Conservation (phyloP, 2,329 filamentous ascomycete species). For the Fusarium nisikadoi region DNA sequence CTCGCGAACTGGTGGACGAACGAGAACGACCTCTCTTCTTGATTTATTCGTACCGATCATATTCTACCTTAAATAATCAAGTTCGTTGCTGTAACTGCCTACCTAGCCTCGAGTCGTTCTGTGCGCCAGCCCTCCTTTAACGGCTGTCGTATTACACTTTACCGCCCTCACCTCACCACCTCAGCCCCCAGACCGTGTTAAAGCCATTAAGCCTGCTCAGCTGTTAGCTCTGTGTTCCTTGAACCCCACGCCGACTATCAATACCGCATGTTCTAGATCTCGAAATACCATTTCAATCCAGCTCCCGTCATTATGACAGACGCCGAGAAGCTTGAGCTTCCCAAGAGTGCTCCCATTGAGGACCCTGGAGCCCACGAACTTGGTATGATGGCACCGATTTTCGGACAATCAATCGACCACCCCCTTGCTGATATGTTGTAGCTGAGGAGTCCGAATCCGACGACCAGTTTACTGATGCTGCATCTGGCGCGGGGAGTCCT, state of each 20-base stretch:
- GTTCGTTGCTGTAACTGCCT: not conserved
- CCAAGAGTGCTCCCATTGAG: constrained; percentile 49
- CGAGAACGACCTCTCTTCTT: constrained; percentile 31
- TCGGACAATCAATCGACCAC: not conserved
- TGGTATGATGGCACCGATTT: constrained; percentile 51
- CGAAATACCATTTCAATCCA: constrained; percentile 9
- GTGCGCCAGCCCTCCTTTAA: not conserved
- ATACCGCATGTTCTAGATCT: constrained; percentile 35
- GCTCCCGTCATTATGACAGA: constrained; percentile 43
- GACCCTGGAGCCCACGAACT: constrained; percentile 71
- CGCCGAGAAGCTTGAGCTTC: constrained; percentile 47
- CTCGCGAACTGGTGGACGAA: constrained; percentile 16
- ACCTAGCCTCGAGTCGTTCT: not conserved
- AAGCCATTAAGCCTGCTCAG: constrained; percentile 12
- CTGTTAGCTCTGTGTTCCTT: constrained; percentile 14
- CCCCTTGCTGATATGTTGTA: constrained; percentile 42
- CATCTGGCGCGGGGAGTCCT: constrained; percentile 60
- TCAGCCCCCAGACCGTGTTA: constrained; percentile 8
- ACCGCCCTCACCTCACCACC: not conserved
- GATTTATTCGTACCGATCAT: not conserved
- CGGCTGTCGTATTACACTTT: constrained; percentile 9
- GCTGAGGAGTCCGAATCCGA: constrained; percentile 71
- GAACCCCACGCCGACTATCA: constrained; percentile 36
- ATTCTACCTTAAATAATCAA: constrained; percentile 15
- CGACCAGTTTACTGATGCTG: constrained; percentile 76